Conservation (phyloP, 257 asterid species). For the Rauvolfia tetraphylla region DNA sequence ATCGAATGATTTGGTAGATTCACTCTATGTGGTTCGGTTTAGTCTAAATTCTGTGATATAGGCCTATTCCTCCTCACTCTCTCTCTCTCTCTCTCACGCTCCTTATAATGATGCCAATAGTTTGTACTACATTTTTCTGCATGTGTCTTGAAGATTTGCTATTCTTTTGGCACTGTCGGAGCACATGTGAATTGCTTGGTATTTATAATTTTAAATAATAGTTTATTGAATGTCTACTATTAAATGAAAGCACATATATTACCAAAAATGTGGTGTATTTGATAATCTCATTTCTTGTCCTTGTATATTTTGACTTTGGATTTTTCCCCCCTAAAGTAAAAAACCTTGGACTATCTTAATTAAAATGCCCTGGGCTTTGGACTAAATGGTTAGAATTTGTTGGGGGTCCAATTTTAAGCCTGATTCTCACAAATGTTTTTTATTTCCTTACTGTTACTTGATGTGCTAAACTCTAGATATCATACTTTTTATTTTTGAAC, state of each 20-base stretch:
- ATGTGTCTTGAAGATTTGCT: too few species aligned
- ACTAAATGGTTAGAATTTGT: background rate
- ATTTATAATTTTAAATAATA: too few species aligned
- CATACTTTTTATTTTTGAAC: background rate
- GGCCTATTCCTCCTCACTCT: too few species aligned
- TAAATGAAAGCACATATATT: slow-evolving; percentile 57
- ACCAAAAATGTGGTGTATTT: slow-evolving; percentile 86
- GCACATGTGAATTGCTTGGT: too few species aligned
- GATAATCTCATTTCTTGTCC: background rate
- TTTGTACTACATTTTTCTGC: too few species aligned
- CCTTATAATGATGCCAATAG: too few species aligned
- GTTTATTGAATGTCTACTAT: too few species aligned
- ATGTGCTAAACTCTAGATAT: background rate
- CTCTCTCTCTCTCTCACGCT: too few species aligned
- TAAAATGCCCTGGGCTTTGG: background rate
- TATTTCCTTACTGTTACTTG: background rate
- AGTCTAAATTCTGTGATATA: too few species aligned
- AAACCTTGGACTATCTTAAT: background rate
- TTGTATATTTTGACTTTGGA: background rate
- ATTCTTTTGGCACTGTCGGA: too few species aligned
- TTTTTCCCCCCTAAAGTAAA: background rate
- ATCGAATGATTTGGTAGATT: too few species aligned
- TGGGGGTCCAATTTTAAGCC: background rate
- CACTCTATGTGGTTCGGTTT: too few species aligned
- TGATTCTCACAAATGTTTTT: background rate